Evolutionary conservation across 2,329 filamentous ascomycete species (phyloP), one percentile per base, ranked within the genome.

Genomic region (Colletotrichum destructivum): DNA sequence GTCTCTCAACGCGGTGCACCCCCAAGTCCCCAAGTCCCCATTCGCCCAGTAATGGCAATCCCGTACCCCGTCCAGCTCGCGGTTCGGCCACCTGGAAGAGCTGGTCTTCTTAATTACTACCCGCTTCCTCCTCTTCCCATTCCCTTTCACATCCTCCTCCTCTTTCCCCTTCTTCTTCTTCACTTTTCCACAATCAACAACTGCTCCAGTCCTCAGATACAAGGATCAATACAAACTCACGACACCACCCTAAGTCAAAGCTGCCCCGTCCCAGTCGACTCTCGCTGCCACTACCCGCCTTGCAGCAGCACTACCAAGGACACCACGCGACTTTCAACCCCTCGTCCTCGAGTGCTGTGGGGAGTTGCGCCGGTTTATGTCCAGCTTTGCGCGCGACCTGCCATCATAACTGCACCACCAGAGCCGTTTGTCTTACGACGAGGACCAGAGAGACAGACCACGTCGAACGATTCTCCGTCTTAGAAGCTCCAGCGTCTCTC

Each of bases 41-140:
- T 72, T 69, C 66, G 69, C n/a, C 65, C 69, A 69, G 69, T 61
- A 63, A 72, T 69, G 59, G 69, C 69, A 69, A 64, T 69, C 69
- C 69, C 42, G 59, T 72, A 42, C 69, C 69, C 65, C 65, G 65
- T 69, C 69, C 65, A 69, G 60, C 54, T 72, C 66, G 66, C 52
- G 35, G 69, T 31, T 64, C 54, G 69, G 69, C 66, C 60, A 64
- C 42, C 42, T 64, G 52, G 65, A 38, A 59, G 54, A 60, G 35
- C 60, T 35, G 69, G 15, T 61, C 65, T 72, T 72, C 60, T 69
- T 72, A 72, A 72, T 61, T 61, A 72, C 65, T 59, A 47, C 69
- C 46, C 61, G 38, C 40, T 38, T 63, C 59, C 44, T 69, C 59
- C 47, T 62, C 52, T 12, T 71, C 31, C 46, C 35, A 23, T 38